A percentile compares a stretch with the other conserved stretches of the same genome.
Evolutionary conservation across 441 rosid species (phyloP).

Genomic region (Flueggea neowawraea): DNA sequence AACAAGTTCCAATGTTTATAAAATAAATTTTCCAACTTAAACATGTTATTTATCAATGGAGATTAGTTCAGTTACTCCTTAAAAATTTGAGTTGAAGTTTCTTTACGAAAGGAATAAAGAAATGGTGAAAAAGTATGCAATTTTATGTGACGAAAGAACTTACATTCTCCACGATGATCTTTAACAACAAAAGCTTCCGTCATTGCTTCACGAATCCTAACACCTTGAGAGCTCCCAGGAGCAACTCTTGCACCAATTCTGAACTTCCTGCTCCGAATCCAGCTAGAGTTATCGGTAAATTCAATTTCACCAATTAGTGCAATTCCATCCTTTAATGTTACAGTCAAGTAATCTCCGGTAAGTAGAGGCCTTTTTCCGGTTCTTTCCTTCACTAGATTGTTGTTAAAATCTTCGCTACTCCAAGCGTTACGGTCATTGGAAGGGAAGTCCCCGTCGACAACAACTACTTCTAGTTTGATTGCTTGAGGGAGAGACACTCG

Average conservation of each 20-base stretch:
- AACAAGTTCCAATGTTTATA: no score
- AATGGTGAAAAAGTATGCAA: background rate
- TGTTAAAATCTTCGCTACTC: slow-evolving; percentile 60
- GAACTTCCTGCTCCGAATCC: slow-evolving; percentile 81
- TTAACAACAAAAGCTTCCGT: slow-evolving; percentile 73
- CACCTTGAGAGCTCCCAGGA: slow-evolving; percentile 42
- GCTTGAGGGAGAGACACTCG: slow-evolving; percentile 33
- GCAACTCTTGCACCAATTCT: slow-evolving; percentile 67
- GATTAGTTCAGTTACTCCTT: no score
- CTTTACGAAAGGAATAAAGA: background rate
- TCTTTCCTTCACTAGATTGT: slow-evolving; percentile 63
- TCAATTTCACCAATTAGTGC: slow-evolving; percentile 55
- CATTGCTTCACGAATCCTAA: slow-evolving; percentile 59
- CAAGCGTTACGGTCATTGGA: slow-evolving; percentile 33
- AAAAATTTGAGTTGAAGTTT: no score
- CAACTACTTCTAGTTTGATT: slow-evolving; percentile 66
- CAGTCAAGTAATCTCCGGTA: slow-evolving; percentile 57
- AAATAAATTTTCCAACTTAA: no score
- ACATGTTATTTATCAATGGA: no score
- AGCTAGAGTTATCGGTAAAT: slow-evolving; percentile 91
- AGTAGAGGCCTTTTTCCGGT: slow-evolving; percentile 80
- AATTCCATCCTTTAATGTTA: slow-evolving; percentile 51
- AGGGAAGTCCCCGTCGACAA: slow-evolving; percentile 79
- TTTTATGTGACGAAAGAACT: slow-evolving; percentile 23
- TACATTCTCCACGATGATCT: slow-evolving; percentile 97